Evolutionary conservation across 306 rosid genomes (phyloP), one percentile per base, ranked within the genome.

Genomic region (Quercus gilva): DNA sequence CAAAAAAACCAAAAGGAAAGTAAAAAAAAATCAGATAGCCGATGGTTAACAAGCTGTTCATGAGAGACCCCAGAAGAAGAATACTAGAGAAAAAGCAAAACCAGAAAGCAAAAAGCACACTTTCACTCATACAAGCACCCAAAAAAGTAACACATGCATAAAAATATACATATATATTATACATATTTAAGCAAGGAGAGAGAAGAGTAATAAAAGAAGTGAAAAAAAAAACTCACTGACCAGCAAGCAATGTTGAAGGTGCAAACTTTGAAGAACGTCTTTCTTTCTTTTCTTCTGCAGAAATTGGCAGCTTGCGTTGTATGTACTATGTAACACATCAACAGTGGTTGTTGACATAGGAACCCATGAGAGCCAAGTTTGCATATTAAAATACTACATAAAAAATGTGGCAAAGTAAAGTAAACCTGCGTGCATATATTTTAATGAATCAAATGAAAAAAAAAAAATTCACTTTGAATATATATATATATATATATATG

Each of bases 311-410:
- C 56, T 51, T 43, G 83, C 60, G 78, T 29, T 80, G 80, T 71
- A 61, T 53, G 75, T 61, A 43, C 69, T 55, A 61, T 43, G 75
- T 55, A 43, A 69, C 60, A 12, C 51, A 41, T 41, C 45, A 61
- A 15, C 53, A 76, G 67, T 77, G 85, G 77, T 73, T 70, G 56
- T 79, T 25, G 82, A 45, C 72, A 79, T 58, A 74, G 69, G 67
- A 76, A 76, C 73, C 85, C 86, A 74, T 74, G 85, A 81, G 70
- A 35, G 31, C 21, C 28, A 43, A 57, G 61, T 85, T 59, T 18
- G 63, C 64, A 20, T 33, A 68, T 33, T 21, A 23, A 20, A 3
- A 68, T 18, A 18, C 5, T 18, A 17, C 65, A 69, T 18, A 17
- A 31, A 13, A 37, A 26, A 73, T 63, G 63, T 18, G 75, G 78